A percentile compares a stretch with the other conserved stretches of the same genome.
Conservation (phyloP, 116 monocot genomes). For the Zostera marina region DNA sequence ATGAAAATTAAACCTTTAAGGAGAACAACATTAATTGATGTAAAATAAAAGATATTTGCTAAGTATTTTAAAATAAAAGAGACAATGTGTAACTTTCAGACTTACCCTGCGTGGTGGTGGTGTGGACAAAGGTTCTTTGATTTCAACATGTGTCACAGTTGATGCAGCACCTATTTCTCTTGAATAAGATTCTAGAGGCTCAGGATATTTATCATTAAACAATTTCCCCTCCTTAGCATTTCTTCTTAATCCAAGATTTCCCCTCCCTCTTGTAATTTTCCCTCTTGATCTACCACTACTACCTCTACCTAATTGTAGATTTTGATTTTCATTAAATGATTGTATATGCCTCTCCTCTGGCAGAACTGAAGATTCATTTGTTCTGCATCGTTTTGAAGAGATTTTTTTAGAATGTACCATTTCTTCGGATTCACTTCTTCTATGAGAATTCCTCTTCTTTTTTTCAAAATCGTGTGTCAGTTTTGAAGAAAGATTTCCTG, state of each 20-base stretch:
- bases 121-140: conserved; percentile 8
- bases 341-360: conserved; percentile 10
- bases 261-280: conserved; percentile 14
- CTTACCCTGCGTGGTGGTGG: conserved; percentile 51
- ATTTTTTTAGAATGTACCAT: neutral
- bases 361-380: neutral
- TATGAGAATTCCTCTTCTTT: neutral
- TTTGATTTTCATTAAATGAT: conserved; percentile 4
- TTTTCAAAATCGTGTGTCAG: conserved; percentile 18
- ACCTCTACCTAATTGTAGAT: conserved; percentile 5
- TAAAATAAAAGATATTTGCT: neutral
- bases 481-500: conserved; percentile 34
- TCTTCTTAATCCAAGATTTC: conserved; percentile 4
- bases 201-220: conserved; percentile 7
- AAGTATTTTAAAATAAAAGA: neutral
- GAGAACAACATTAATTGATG: neutral
- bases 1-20: neutral
- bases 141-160: conserved; percentile 1
- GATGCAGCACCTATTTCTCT: neutral
- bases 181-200: conserved; percentile 16
- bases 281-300: conserved; percentile 14
- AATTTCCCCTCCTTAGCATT: conserved; percentile 2
- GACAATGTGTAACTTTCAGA: conserved; percentile 9
- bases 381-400: neutral
- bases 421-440: neutral